Percentiles rank a stretch among this genome's conserved stretches.
Conservation (phyloP, 2,329 filamentous ascomycete genomes). For the Orbilia quercus region DNA sequence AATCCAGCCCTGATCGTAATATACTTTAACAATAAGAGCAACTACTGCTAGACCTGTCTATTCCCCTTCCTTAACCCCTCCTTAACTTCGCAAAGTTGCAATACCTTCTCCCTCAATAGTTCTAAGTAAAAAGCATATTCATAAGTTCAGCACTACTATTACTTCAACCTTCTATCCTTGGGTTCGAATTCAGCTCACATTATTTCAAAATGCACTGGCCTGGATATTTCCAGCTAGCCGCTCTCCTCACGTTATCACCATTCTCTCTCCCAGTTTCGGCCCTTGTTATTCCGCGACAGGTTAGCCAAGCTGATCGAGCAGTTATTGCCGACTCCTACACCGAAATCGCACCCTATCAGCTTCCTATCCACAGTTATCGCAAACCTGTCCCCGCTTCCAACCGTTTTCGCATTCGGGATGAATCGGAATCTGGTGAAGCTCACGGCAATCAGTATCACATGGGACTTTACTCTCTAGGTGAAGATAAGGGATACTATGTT, state of each 20-base stretch:
- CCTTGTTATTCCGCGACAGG: slow-evolving; percentile 25
- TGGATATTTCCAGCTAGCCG: background rate
- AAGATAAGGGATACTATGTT: slow-evolving; percentile 3
- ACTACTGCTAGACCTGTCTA: too few species aligned
- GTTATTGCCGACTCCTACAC: slow-evolving; percentile 12
- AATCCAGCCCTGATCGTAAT: background rate
- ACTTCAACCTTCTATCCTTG: background rate
- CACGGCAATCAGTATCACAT: background rate
- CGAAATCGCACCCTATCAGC: slow-evolving; percentile 32
- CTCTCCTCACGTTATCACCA: slow-evolving; percentile 9
- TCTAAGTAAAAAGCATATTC: background rate
- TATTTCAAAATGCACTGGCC: slow-evolving; percentile 26
- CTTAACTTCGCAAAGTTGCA: background rate
- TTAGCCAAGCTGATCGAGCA: slow-evolving; percentile 4
- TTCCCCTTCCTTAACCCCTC: background rate
- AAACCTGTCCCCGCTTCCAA: background rate
- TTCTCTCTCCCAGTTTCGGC: slow-evolving; percentile 3
- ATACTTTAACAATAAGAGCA: too few species aligned
- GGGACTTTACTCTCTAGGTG: slow-evolving; percentile 6
- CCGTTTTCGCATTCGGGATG: background rate
- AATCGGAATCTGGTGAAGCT: background rate
- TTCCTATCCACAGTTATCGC: slow-evolving; percentile 9
- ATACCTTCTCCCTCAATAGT: background rate
- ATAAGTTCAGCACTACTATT: background rate
- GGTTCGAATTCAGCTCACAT: background rate